Evolutionary conservation across 2,329 filamentous ascomycete genomes (phyloP), one percentile per base, ranked within the genome.

Genomic region (Chlorencoelia australis): DNA sequence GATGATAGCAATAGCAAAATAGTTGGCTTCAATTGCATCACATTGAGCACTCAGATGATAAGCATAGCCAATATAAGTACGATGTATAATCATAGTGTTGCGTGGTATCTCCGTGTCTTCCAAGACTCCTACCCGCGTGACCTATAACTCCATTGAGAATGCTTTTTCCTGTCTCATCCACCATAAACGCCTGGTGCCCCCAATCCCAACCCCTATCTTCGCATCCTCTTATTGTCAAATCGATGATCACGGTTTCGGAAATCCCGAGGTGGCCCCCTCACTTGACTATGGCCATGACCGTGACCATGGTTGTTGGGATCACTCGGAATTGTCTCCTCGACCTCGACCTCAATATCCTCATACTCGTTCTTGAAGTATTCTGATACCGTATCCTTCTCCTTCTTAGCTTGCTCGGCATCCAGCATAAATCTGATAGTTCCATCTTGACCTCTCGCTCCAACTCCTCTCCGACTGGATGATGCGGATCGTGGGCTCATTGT

Each of bases 381-480:
- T 4, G 69, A 68, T 2, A 88, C 80, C 9, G 71, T 67, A 9
- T 70, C 68, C 49, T 75, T 73, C 60, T 98, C 91, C 11, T 69
- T 67, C 30, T 72, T 70, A 2, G 87, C 87, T 33, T 80, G 73
- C 37, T 81, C 79, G 0, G 79, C 75, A 46, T 94, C 83, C 32
- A 96, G 79, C 60, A 95, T 85, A 58, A 94, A 96, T 5, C 91
- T 75, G 46, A 93, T 76, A 0, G 89, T 94, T 5, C 82, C 82
- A 15, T 85, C 80, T 50, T 70, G 58, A 60, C 62, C 45, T 57
- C 48, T 44, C 13, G 31, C 37, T 6, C 43, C 44, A n/a, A 46
- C 37, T 8, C 42, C 44, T 18, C 43, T 46, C 26, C 43, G 47
- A 4, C 50, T 45, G 15, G 53, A 55, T 2, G 49, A 46, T 19